Percentiles rank a stretch among this genome's conserved stretches.
phyloP scores from a whole-genome alignment of 1,139 yeast genomes.

The Blastobotrys malaysiensis region DNA sequence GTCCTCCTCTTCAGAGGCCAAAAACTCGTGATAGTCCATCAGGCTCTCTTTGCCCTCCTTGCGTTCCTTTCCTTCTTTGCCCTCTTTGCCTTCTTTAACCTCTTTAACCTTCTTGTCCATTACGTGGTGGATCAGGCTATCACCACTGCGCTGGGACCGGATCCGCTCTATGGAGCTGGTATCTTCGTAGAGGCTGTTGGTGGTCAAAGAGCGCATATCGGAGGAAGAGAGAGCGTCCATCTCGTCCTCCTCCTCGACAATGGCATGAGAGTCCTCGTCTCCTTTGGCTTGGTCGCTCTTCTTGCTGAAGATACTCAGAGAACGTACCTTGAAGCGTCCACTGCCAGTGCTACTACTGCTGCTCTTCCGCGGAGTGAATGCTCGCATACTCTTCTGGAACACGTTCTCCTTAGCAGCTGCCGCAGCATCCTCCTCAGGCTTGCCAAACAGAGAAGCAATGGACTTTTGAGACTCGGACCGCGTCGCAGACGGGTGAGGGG shows the following conservation, averaged over 20 bases:
- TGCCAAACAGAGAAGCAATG: conserved; percentile 25
- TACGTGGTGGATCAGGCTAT: not conserved
- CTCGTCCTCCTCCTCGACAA: conserved; percentile 17
- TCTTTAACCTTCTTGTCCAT: not conserved
- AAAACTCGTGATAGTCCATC: conserved; percentile 7
- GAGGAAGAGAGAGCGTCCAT: conserved; percentile 1
- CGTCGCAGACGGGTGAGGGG: conserved; percentile 1
- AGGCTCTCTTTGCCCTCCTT: not conserved
- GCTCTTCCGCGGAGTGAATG: conserved; percentile 19
- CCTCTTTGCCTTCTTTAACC: too few relatives aligned
- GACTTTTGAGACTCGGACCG: conserved; percentile 16
- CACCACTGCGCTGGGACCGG: not conserved
- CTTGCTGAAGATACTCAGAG: conserved; percentile 28
- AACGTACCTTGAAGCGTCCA: conserved; percentile 19
- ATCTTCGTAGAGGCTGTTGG: not conserved
- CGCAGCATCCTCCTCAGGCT: conserved; percentile 17
- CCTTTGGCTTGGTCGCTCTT: conserved; percentile 21
- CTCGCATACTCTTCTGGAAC: conserved; percentile 30
- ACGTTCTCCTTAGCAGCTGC: conserved; percentile 20
- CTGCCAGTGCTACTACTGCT: conserved; percentile 9
- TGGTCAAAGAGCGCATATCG: not conserved
- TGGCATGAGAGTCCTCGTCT: conserved; percentile 11
- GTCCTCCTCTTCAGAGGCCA: not conserved
- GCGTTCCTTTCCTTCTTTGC: too few relatives aligned
- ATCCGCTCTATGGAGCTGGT: not conserved